Evolutionary conservation across 1,284 basidiomycete species (phyloP).

Genomic region (Tausonia pullulans): DNA sequence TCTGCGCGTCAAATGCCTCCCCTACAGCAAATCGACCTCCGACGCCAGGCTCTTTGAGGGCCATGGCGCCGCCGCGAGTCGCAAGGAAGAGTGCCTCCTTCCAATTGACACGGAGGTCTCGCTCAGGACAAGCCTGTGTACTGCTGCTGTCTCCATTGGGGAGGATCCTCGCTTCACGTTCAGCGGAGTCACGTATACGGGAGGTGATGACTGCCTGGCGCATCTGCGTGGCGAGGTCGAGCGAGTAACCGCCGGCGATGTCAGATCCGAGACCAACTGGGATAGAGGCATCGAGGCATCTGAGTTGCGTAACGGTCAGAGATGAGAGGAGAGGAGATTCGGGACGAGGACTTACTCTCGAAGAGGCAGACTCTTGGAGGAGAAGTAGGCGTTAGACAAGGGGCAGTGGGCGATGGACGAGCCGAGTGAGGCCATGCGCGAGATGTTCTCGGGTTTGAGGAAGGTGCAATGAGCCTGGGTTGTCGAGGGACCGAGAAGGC

Average conservation of each 20-base stretch:
- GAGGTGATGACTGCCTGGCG: conserved; percentile 60
- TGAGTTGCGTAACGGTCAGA: neutral
- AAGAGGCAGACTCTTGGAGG: conserved; percentile 56
- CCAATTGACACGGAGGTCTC: conserved; percentile 52
- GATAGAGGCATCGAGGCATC: conserved; percentile 49
- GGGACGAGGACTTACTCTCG: conserved; percentile 40
- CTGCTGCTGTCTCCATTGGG: conserved; percentile 3
- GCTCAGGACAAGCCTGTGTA: neutral
- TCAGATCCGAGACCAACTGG: conserved; percentile 71
- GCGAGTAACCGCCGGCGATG: conserved; percentile 67
- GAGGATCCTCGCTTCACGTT: neutral
- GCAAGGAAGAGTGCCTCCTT: conserved; percentile 65
- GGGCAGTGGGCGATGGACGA: conserved; percentile 71
- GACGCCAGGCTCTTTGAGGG: conserved; percentile 44
- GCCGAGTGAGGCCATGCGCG: conserved; percentile 42
- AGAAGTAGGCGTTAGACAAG: conserved; percentile 74
- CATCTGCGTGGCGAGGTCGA: conserved; percentile 66
- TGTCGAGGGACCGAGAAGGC: conserved; percentile 48
- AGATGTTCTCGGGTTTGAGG: conserved; percentile 44
- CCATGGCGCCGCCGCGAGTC: conserved; percentile 59
- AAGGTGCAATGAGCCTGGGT: conserved; percentile 79
- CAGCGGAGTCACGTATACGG: conserved; percentile 52
- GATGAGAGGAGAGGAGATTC: neutral
- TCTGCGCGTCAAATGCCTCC: conserved; percentile 67
- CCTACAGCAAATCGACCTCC: conserved; percentile 53